Percentiles rank a stretch among this genome's conserved stretches.
Conservation (phyloP, 345 rosid genomes). For the Pugionium dolabratum region DNA sequence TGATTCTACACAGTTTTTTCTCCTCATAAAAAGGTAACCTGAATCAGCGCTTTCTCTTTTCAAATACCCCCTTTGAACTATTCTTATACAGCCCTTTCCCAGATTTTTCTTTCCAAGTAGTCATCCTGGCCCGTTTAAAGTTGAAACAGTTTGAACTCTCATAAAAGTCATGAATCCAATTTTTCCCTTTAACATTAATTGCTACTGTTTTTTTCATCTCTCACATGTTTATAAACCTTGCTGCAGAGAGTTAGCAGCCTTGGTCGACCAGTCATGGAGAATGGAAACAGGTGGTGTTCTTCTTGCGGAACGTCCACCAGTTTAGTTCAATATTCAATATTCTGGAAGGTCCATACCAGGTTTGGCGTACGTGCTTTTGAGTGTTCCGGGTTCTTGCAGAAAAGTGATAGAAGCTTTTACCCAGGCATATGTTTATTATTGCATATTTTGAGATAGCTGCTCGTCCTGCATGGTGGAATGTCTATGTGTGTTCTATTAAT, state of each 20-base stretch:
- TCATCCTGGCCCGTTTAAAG: not conserved
- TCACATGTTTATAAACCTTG: conserved; percentile 10
- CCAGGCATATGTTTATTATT: not conserved
- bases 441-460: conserved; percentile 17
- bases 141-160: not conserved
- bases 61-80: conserved; percentile 13
- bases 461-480: conserved; percentile 11
- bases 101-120: not conserved
- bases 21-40: conserved; percentile 2
- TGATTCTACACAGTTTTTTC: conserved; percentile 21
- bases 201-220: conserved; percentile 12
- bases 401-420: conserved; percentile 23
- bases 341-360: conserved; percentile 38
- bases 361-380: conserved; percentile 32
- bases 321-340: conserved; percentile 37
- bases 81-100: conserved; percentile 1
- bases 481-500: conserved; percentile 7
- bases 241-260: conserved; percentile 65
- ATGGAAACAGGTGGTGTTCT: conserved; percentile 89
- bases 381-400: conserved; percentile 8
- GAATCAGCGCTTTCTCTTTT: conserved; percentile 1
- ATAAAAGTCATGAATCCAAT: not conserved
- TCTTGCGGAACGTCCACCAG: conserved; percentile 53
- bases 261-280: conserved; percentile 89
- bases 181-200: not conserved